Percentiles rank a stretch among this genome's conserved stretches.
These are phyloP conservation scores for Scutellaria barbata DNA, from an alignment of 257 asterid species.

Conservation along the genomic window DNA sequence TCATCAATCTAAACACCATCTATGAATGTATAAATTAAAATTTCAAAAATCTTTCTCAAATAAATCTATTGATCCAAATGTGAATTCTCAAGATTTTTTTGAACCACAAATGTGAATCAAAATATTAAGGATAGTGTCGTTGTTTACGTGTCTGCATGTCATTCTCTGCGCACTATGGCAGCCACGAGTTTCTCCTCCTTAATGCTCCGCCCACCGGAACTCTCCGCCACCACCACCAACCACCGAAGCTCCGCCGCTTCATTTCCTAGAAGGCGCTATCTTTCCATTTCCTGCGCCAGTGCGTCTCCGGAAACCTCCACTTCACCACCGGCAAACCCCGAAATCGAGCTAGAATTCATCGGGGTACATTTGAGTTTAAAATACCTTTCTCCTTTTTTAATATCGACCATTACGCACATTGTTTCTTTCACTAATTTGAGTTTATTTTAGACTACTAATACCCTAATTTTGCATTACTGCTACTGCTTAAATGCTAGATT, in stretches of 20 bases:
- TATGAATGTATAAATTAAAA: too few species aligned
- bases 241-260: constrained; percentile 43
- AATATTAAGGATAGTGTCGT: neutral
- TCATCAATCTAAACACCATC: too few species aligned
- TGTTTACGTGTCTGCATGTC: constrained; percentile 37
- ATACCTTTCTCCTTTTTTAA: neutral
- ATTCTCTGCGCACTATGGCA: constrained; percentile 48
- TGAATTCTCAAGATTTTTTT: too few species aligned
- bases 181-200: constrained; percentile 50
- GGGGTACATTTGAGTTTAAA: constrained; percentile 50
- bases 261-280: constrained; percentile 36
- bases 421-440: neutral
- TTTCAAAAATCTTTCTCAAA: too few species aligned
- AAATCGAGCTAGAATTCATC: constrained; percentile 75
- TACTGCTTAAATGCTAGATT: neutral
- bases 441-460: neutral
- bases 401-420: neutral
- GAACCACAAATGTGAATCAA: constrained; percentile 33
- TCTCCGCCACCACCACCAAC: constrained; percentile 40
- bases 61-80: too few species aligned
- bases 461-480: constrained; percentile 14
- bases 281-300: constrained; percentile 43
- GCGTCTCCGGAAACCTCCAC: constrained; percentile 59
- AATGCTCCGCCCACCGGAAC: constrained; percentile 53
- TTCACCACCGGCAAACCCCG: constrained; percentile 48